These are phyloP conservation scores for Botrytis fragariae DNA, from an alignment of 2,329 filamentous ascomycete species.

Conservation along the genomic window DNA sequence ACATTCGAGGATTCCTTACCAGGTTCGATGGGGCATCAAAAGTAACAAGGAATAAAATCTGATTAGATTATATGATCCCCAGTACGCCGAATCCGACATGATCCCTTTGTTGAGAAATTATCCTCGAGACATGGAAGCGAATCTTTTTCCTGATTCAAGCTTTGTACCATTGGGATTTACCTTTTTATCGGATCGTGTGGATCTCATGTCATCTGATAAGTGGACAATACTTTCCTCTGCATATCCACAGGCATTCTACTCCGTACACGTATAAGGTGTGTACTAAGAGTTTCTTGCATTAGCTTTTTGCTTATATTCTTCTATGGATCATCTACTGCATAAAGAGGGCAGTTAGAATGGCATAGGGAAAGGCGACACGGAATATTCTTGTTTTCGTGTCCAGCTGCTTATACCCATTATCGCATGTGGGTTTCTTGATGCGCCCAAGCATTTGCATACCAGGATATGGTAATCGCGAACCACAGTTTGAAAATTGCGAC, in stretches of 20 bases:
- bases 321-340: background rate
- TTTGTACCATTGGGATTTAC: background rate
- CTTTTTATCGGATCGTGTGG: background rate
- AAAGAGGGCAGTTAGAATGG: background rate
- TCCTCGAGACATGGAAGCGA: background rate
- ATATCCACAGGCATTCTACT: background rate
- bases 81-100: background rate
- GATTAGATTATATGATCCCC: background rate
- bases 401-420: background rate
- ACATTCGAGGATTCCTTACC: background rate
- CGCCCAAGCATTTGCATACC: background rate
- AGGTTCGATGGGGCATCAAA: background rate
- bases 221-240: background rate
- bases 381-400: background rate
- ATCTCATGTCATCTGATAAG: background rate
- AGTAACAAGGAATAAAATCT: conserved; percentile 1
- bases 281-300: background rate
- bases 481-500: background rate
- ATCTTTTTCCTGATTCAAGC: background rate
- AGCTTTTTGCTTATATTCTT: background rate
- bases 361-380: background rate
- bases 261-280: background rate
- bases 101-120: background rate
- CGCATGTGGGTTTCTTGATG: background rate
- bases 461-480: background rate